Evolutionary conservation across 2,329 filamentous ascomycete species (phyloP), one percentile per base, ranked within the genome.

Genomic region (Xylariaceae sp.): DNA sequence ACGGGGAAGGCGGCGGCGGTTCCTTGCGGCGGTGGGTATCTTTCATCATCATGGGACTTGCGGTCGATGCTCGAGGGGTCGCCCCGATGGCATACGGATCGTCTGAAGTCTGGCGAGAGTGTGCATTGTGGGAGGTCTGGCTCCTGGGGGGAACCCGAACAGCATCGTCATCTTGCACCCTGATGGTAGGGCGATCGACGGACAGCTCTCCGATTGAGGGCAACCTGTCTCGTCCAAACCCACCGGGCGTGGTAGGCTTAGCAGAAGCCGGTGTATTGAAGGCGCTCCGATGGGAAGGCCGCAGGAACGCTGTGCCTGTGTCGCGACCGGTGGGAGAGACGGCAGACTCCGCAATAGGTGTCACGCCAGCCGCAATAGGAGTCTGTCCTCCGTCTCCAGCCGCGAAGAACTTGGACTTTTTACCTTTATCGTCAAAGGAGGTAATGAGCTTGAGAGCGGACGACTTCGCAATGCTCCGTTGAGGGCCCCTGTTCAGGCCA

Each of bases 361-460:
- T 97, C 1, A 85, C 76, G n/a, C 84, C 87, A 1, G 81, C 81
- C 8, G 85, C 85, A 49, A 88, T 83, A 0, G 88, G 88, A 0
- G 88, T 95, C 50, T 69, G 69, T 7, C 75, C 75, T 24, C 71
- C 74, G 34, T 81, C 77, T 5, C 61, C 65, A 27, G 67, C 60
- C 0, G 69, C 66, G 50, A 81, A 78, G 63, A 86, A 80, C 61
- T 78, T 80, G 37, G 81, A 77, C 46, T 82, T 81, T 15, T 69
- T 67, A 4, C 65, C 66, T 31, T 70, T 69, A 33, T 81, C 77
- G 6, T 80, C 84, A 54, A 98, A 97, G 0, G 85, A 83, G 0
- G 92, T 97, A 53, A 97, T 94, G 2, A 97, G 75, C 60, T 94
- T 95, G 44, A 97, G 69, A 0, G 90, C 80, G 8, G 88, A 86